Conservation (phyloP, 352 stramenopile genomes). For the Elongisporangium senticosum region DNA sequence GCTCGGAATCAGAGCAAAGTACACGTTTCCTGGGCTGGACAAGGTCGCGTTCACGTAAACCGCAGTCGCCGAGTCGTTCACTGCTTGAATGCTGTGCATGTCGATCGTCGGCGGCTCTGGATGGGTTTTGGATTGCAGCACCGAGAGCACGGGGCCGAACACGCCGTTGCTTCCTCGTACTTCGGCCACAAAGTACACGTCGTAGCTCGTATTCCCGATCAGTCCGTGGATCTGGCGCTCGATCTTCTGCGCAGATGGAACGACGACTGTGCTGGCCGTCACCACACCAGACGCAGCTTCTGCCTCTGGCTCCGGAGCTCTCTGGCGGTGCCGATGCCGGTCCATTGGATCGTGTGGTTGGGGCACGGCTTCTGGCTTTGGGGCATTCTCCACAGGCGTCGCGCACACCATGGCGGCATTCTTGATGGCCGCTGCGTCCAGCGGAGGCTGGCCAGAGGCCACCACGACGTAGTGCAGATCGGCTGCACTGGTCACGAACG, state of each 20-base stretch:
- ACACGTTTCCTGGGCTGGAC: slow-evolving; percentile 31
- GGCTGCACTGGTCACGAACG: slow-evolving; percentile 61
- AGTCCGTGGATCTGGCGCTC: slow-evolving; percentile 38
- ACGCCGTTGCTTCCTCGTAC: slow-evolving; percentile 75
- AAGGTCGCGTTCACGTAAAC: slow-evolving; percentile 29
- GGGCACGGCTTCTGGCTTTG: neutral
- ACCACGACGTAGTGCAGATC: slow-evolving; percentile 72
- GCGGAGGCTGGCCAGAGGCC: slow-evolving; percentile 19
- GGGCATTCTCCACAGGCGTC: neutral
- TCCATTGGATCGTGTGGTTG: neutral
- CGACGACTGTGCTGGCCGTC: slow-evolving; percentile 34
- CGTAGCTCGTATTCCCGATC: slow-evolving; percentile 59
- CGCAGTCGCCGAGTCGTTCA: slow-evolving; percentile 30
- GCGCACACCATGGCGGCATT: slow-evolving; percentile 21
- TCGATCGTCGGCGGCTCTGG: slow-evolving; percentile 35
- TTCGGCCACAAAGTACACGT: slow-evolving; percentile 80
- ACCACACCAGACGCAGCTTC: slow-evolving; percentile 5
- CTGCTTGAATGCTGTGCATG: slow-evolving; percentile 8
- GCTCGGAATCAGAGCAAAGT: slow-evolving; percentile 46
- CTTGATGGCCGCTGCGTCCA: slow-evolving; percentile 51
- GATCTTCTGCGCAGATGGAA: slow-evolving; percentile 46
- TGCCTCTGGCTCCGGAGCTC: neutral
- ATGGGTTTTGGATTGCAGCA: slow-evolving; percentile 51
- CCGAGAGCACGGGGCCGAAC: slow-evolving; percentile 62
- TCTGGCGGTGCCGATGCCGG: neutral